Conservation (phyloP, 225 moss, liverwort and hornwort species). For the Lunularia cruciata region DNA sequence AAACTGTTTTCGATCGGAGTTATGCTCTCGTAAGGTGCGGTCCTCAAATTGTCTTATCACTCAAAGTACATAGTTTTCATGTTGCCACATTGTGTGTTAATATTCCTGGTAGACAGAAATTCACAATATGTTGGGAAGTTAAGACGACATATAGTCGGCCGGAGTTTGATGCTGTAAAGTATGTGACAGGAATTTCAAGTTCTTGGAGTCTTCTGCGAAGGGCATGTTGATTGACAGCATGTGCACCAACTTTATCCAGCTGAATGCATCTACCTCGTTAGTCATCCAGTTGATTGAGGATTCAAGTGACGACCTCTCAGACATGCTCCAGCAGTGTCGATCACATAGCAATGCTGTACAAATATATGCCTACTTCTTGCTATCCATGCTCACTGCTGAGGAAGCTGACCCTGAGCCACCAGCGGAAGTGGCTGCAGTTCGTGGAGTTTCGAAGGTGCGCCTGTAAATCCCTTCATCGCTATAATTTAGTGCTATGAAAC, state of each 20-base stretch:
- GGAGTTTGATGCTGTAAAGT: background rate
- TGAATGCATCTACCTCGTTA: constrained; percentile 78
- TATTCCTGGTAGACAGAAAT: too few relatives aligned
- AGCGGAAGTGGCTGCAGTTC: constrained; percentile 39
- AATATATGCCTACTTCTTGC: constrained; percentile 82
- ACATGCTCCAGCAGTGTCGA: constrained; percentile 63
- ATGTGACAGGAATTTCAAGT: constrained; percentile 62
- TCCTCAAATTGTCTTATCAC: background rate
- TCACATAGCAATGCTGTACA: constrained; percentile 81
- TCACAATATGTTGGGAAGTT: too few relatives aligned
- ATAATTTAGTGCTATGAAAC: background rate
- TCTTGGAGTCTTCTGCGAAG: constrained; percentile 57
- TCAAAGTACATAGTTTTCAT: too few relatives aligned
- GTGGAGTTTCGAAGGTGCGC: constrained; percentile 56
- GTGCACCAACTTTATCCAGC: constrained; percentile 87
- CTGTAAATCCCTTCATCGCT: background rate
- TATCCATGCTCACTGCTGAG: constrained; percentile 64
- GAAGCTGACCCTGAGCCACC: constrained; percentile 51
- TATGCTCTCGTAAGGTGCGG: constrained; percentile 81
- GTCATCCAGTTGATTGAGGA: constrained; percentile 57
- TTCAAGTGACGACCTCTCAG: constrained; percentile 58
- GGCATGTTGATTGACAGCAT: constrained; percentile 83
- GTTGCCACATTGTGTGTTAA: too few relatives aligned
- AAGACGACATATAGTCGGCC: too few relatives aligned
- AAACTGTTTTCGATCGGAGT: constrained; percentile 75